Percentiles rank a stretch among this genome's conserved stretches.
These are phyloP conservation scores for Trichoderma hamatum DNA, from an alignment of 2,329 filamentous ascomycete genomes.

Conservation along the genomic window DNA sequence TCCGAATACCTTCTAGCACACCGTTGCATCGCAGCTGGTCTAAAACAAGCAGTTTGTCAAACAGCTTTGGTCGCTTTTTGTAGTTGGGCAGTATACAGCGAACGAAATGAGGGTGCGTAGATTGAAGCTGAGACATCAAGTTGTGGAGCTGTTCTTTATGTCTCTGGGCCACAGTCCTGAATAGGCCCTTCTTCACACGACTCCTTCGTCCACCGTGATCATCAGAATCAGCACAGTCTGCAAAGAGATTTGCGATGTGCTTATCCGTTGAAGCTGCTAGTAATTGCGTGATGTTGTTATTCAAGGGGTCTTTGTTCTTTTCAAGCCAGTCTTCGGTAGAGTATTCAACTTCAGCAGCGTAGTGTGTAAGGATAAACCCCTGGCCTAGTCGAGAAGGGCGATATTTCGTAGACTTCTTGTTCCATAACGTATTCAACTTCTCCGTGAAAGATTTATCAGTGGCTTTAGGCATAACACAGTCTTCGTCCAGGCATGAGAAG, in stretches of 20 bases:
- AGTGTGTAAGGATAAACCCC: slow-evolving; percentile 95
- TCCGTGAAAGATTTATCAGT: slow-evolving; percentile 97
- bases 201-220: slow-evolving; percentile 70
- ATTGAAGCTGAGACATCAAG: slow-evolving; percentile 90
- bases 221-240: slow-evolving; percentile 81
- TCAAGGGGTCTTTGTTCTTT: slow-evolving; percentile 98
- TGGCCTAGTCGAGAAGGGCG: slow-evolving; percentile 83
- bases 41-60: slow-evolving; percentile 87
- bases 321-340: slow-evolving; percentile 93
- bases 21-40: slow-evolving; percentile 98
- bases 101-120: slow-evolving; percentile 96
- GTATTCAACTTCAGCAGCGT: slow-evolving; percentile 97
- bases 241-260: slow-evolving; percentile 83
- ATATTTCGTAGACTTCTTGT: slow-evolving; percentile 94
- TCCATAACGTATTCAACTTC: slow-evolving; percentile 95
- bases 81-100: slow-evolving; percentile 97
- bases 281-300: slow-evolving; percentile 92
- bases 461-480: slow-evolving; percentile 98
- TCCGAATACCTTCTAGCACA: slow-evolving; percentile 97
- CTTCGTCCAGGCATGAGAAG: slow-evolving; percentile 96
- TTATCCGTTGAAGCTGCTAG: slow-evolving; percentile 79
- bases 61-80: slow-evolving; percentile 93
- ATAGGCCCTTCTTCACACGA: slow-evolving; percentile 94
- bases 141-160: slow-evolving; percentile 99
- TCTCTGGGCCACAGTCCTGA: slow-evolving; percentile 92